Percentiles rank a stretch among this genome's conserved stretches.
These are phyloP conservation scores for Flaveria robusta DNA, from an alignment of 129 eudicot genomes.

Conservation along the genomic window DNA sequence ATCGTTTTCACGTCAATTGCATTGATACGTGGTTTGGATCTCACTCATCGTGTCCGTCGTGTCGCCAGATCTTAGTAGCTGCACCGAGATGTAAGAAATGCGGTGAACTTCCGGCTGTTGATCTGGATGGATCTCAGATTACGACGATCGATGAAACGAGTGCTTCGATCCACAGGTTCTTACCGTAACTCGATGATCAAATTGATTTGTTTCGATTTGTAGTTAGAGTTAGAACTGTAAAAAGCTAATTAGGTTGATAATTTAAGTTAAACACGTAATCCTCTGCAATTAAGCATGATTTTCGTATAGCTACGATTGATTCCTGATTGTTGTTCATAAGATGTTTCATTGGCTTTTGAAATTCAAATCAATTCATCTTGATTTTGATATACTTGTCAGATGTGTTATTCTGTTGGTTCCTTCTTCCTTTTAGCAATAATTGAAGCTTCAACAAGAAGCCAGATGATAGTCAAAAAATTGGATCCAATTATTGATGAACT, in stretches of 20 bases:
- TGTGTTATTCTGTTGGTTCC: constrained; percentile 12
- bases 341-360: not conserved
- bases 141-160: constrained; percentile 16
- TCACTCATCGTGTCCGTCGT: constrained; percentile 82
- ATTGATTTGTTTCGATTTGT: constrained; percentile 14
- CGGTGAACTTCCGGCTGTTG: constrained; percentile 46
- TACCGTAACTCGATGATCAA: constrained; percentile 37
- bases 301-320: not conserved
- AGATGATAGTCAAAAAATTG: constrained; percentile 9
- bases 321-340: not conserved
- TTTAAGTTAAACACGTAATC: not conserved
- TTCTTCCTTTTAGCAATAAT: constrained; percentile 32
- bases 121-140: constrained; percentile 22
- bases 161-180: constrained; percentile 31
- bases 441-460: constrained; percentile 38
- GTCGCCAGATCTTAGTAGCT: constrained; percentile 65
- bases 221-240: constrained; percentile 31
- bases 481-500: constrained; percentile 30
- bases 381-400: too few relatives aligned
- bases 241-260: constrained; percentile 7
- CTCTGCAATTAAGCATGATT: constrained; percentile 1
- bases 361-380: constrained; percentile 3
- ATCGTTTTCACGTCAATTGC: constrained; percentile 66
- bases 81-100: constrained; percentile 66
- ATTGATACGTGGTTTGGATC: constrained; percentile 86